Conservation (phyloP, 345 rosid genomes). For the Brassica incana region DNA sequence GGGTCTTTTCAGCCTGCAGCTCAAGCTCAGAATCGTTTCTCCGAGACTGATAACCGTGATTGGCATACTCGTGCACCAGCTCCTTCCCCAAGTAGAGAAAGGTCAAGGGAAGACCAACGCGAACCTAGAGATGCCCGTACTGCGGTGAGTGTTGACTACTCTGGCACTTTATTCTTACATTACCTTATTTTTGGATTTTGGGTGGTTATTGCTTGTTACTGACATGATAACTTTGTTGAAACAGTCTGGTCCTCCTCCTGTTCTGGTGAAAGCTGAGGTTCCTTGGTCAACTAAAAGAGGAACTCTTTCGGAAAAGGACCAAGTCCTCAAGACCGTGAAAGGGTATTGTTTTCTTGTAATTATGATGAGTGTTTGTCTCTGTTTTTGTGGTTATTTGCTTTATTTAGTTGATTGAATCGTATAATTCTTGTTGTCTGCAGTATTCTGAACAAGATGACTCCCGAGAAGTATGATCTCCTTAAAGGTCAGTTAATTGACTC, state of each 20-base stretch:
- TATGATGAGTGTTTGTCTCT: neutral
- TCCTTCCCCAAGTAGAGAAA: slow-evolving; percentile 62
- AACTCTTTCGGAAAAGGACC: slow-evolving; percentile 75
- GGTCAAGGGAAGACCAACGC: slow-evolving; percentile 60
- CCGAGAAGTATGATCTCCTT: slow-evolving; percentile 87
- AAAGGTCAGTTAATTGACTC: slow-evolving; percentile 86
- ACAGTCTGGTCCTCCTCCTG: slow-evolving; percentile 73
- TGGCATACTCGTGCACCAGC: slow-evolving; percentile 78
- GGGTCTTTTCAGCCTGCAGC: slow-evolving; percentile 42
- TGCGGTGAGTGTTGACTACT: slow-evolving; percentile 41
- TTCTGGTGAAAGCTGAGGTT: slow-evolving; percentile 77
- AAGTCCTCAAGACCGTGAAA: slow-evolving; percentile 80
- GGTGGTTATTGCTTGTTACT: neutral
- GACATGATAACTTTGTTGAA: slow-evolving; percentile 10
- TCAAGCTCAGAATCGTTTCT: slow-evolving; percentile 61
- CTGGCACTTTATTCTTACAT: neutral
- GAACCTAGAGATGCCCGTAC: slow-evolving; percentile 51
- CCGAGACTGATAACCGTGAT: slow-evolving; percentile 86
- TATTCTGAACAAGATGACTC: slow-evolving; percentile 84
- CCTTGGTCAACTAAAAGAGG: slow-evolving; percentile 91
- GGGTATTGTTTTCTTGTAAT: slow-evolving; percentile 53
- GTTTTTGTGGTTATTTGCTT: neutral
- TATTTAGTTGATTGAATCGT: neutral
- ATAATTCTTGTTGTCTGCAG: slow-evolving; percentile 43
- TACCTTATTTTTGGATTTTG: too few species aligned